phyloP scores from a whole-genome alignment of 225 moss, liverwort and hornwort species.

The Asterella californica region DNA sequence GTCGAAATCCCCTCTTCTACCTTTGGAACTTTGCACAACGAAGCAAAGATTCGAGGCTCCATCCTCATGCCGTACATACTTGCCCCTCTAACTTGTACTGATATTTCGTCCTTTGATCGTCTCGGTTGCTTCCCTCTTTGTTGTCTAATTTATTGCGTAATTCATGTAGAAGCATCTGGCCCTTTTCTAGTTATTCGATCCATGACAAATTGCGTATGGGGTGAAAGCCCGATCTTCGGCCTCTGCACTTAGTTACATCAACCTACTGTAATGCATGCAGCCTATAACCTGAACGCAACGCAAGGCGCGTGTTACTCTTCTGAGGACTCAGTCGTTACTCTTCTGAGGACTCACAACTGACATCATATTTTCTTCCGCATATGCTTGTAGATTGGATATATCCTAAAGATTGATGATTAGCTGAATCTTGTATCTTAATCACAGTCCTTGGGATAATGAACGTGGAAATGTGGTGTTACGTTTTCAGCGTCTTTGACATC shows the following conservation, averaged over 20 bases:
- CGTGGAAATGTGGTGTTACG: background rate
- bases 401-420: background rate
- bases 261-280: too few species aligned
- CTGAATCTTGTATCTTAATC: background rate
- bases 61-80: constrained; percentile 75
- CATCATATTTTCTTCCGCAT: background rate
- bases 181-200: background rate
- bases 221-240: background rate
- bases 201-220: background rate
- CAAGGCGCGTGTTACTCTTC: too few species aligned
- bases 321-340: too few species aligned
- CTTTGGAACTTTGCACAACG: constrained; percentile 73
- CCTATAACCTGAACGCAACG: too few species aligned
- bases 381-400: background rate
- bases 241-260: too few species aligned
- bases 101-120: background rate
- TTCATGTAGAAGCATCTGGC: background rate
- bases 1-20: constrained; percentile 69
- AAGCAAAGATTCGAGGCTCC: constrained; percentile 92
- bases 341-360: background rate
- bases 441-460: background rate
- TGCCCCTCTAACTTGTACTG: constrained; percentile 5
- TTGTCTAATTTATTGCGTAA: background rate
- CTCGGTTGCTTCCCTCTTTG: background rate
- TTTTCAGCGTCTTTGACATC: constrained; percentile 84